Percentiles rank a stretch among this genome's conserved stretches.
Evolutionary conservation across 495 filamentous ascomycete species (phyloP).

Genomic region (Zalerion maritima): DNA sequence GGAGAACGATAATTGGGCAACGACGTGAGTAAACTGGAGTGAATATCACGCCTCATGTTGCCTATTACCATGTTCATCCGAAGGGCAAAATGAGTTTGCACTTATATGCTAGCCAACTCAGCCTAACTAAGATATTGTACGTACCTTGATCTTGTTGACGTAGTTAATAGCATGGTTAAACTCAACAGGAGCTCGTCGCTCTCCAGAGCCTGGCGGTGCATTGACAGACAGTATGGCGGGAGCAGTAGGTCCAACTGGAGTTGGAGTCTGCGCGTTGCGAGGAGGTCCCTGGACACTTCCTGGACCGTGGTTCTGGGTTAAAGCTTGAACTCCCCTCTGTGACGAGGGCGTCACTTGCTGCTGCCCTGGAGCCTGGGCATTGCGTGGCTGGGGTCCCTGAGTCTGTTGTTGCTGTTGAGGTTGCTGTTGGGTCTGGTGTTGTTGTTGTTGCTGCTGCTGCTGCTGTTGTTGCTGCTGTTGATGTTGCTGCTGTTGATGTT

Average conservation of each 20-base stretch:
- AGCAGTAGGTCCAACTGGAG: too few species aligned
- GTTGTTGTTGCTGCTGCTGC: constrained; percentile 57
- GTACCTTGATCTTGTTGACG: constrained; percentile 98
- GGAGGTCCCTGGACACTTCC: too few species aligned
- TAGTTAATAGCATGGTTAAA: constrained; percentile 99
- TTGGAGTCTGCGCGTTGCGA: constrained; percentile 30
- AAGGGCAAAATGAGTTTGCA: constrained; percentile 2
- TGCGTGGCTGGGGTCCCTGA: constrained; percentile 22
- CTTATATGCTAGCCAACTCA: constrained; percentile 7
- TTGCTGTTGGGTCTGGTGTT: constrained; percentile 35
- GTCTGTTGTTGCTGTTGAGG: constrained; percentile 39
- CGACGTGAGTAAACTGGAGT: constrained; percentile 1
- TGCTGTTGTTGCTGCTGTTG: constrained; percentile 73
- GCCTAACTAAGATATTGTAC: constrained; percentile 4
- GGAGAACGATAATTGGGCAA: constrained; percentile 7
- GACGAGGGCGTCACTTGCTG: too few species aligned
- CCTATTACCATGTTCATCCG: not conserved
- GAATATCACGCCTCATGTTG: not conserved
- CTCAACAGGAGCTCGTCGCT: constrained; percentile 88
- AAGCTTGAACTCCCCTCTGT: too few species aligned
- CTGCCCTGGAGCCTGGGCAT: too few species aligned
- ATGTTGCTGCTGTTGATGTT: constrained; percentile 43
- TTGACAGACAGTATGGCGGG: too few species aligned
- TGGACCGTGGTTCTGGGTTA: too few species aligned
- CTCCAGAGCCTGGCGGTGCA: too few species aligned